These are phyloP conservation scores for Hypomyces rosellus DNA, from an alignment of 2,329 filamentous ascomycete species.

Conservation along the genomic window DNA sequence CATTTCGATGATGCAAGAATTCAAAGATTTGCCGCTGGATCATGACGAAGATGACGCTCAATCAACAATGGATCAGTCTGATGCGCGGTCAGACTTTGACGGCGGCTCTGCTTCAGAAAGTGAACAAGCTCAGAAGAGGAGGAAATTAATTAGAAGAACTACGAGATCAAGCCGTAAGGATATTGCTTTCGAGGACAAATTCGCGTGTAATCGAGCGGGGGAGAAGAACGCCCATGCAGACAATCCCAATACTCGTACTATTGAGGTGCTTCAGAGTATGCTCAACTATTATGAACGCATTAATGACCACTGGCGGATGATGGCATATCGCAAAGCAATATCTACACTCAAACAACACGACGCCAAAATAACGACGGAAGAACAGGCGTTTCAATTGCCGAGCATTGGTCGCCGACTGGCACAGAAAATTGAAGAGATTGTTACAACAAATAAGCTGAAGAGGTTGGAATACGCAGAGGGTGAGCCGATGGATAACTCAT, in stretches of 20 bases:
- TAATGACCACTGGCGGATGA: conserved; percentile 70
- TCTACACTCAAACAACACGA: conserved; percentile 62
- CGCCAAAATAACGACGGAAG: conserved; percentile 57
- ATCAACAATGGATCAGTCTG: conserved; percentile 10
- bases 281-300: conserved; percentile 66
- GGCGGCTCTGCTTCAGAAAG: conserved; percentile 16
- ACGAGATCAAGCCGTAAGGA: conserved; percentile 21
- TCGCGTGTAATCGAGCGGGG: conserved; percentile 49
- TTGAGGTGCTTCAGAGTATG: conserved; percentile 74
- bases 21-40: conserved; percentile 53
- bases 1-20: conserved; percentile 56
- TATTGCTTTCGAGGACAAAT: conserved; percentile 40
- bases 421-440: conserved; percentile 85
- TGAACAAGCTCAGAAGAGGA: conserved; percentile 14
- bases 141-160: conserved; percentile 15
- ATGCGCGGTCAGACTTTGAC: conserved; percentile 5
- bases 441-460: conserved; percentile 62
- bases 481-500: conserved; percentile 57
- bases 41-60: conserved; percentile 39
- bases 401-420: conserved; percentile 69
- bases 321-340: conserved; percentile 73
- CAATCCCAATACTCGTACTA: conserved; percentile 70
- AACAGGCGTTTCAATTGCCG: conserved; percentile 61
- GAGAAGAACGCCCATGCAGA: conserved; percentile 34
- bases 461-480: conserved; percentile 64